Percentiles rank a stretch among this genome's conserved stretches.
Conservation (phyloP, 495 filamentous ascomycete genomes). For the Aspergillus egyptiacus region DNA sequence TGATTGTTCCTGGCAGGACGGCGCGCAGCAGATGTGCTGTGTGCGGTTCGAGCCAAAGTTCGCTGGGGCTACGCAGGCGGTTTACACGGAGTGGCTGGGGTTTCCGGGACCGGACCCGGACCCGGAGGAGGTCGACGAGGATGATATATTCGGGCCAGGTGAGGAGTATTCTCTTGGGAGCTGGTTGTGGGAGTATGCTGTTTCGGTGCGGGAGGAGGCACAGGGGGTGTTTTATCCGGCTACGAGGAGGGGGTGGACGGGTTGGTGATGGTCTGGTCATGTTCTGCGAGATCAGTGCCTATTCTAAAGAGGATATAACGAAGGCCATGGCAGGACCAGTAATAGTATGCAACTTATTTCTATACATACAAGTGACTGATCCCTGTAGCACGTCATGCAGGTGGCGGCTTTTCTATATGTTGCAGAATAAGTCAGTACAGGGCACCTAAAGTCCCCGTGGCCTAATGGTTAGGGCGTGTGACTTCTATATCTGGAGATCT, state of each 20-base stretch:
- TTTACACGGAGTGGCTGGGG: not conserved
- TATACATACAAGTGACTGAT: no score
- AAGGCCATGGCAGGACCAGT: no score
- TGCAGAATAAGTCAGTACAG: no score
- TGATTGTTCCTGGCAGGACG: not conserved
- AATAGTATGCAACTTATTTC: no score
- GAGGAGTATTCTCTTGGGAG: not conserved
- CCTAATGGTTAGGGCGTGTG: no score
- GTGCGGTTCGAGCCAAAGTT: not conserved
- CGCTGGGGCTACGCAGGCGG: not conserved
- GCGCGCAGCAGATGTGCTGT: slow-evolving; percentile 1
- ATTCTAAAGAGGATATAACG: no score
- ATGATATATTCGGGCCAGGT: not conserved
- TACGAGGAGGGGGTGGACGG: slow-evolving; percentile 3
- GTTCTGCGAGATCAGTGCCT: no score
- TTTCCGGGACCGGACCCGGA: not conserved
- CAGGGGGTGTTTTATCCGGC: not conserved
- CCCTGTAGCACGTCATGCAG: no score
- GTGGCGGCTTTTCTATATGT: no score
- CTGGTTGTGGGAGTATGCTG: not conserved
- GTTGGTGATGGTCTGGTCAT: no score
- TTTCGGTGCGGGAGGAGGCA: not conserved
- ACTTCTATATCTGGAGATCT: no score
- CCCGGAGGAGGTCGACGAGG: not conserved
- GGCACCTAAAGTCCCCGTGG: no score